Base-by-base conservation (phyloP, 352 stramenopile genomes). In the Pythium aristosporum region DNA sequence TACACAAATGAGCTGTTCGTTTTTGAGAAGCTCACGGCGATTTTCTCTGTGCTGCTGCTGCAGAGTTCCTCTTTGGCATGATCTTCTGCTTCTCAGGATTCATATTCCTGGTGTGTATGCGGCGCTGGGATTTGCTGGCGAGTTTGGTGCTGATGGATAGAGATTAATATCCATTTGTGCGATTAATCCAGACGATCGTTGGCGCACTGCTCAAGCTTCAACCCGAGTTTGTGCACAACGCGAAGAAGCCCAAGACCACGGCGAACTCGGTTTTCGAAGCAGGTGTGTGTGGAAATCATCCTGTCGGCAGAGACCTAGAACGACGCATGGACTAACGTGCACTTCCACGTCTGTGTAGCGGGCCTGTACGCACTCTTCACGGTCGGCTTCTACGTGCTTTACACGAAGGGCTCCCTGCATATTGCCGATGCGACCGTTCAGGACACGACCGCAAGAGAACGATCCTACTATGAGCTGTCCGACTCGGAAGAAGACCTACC, bases 11-110 rank as follows among this genome's bases (percentile, higher is more conserved):
- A 23, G 16, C 13, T 28, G n/a, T n/a, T 39, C 34, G 34, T 10
- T 34, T 48, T n/a, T 18, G 30, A 36, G 18, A 25, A 16, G 23
- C 32, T 36, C 52, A 48, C 32, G 50, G 32, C 23, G 20, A 15
- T 41, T 32, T 39, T 39, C 34, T 39, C 8, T 25, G 12, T 56
- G 7, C 39, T 56, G 36, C 55, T 56, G 7, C 39, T 56, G 36
- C 55, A 94, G 85, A 71, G 39, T 90, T 88, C 59, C 71, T 94
- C 30, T 89, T 79, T 44, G 84, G 82, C 61, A 83, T 82, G 46
- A 92, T 92, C 59, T 88, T 94, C 67, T 81, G 68, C 59, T 94
- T 94, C 61, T 63, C 79, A 0, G 85, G 85, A 36, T 88, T 87
- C 67, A 76, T 92, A 63, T 94, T 94, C 69, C 67, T 91, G 72